Evolutionary conservation across 2,329 filamentous ascomycete genomes (phyloP).

Genomic region (Monilinia aucupariae): DNA sequence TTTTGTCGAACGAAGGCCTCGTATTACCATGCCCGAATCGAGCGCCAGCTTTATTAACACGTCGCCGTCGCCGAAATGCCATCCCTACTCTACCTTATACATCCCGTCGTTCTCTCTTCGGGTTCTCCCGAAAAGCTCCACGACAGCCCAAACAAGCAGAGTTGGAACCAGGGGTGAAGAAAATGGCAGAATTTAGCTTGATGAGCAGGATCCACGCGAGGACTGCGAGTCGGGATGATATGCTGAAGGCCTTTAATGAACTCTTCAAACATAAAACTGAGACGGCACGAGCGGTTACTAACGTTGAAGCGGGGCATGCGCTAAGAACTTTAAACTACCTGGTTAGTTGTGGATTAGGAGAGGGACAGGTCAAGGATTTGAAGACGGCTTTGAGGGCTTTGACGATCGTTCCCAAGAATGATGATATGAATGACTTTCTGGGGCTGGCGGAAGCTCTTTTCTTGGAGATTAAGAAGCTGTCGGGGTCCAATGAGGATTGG

Average conservation of each 20-base stretch:
- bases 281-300: conserved; percentile 50
- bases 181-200: conserved; percentile 63
- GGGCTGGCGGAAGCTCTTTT: conserved; percentile 29
- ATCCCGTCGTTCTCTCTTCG: conserved; percentile 45
- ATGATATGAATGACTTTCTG: conserved; percentile 16
- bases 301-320: conserved; percentile 60
- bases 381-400: conserved; percentile 21
- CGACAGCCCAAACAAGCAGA: conserved; percentile 56
- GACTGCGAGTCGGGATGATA: conserved; percentile 55
- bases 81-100: conserved; percentile 28
- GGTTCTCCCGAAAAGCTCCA: conserved; percentile 55
- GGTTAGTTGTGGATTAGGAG: conserved; percentile 31
- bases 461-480: conserved; percentile 19
- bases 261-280: conserved; percentile 56
- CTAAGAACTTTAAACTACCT: conserved; percentile 58
- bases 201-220: conserved; percentile 58
- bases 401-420: conserved; percentile 25
- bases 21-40: conserved; percentile 34
- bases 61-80: conserved; percentile 25
- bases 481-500: not conserved
- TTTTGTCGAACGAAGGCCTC: conserved; percentile 46
- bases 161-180: conserved; percentile 65
- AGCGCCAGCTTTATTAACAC: conserved; percentile 26
- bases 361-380: conserved; percentile 20
- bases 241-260: conserved; percentile 58